phyloP scores from a whole-genome alignment of 2,329 filamentous ascomycete species.

The Chaetothyriales sp. region DNA sequence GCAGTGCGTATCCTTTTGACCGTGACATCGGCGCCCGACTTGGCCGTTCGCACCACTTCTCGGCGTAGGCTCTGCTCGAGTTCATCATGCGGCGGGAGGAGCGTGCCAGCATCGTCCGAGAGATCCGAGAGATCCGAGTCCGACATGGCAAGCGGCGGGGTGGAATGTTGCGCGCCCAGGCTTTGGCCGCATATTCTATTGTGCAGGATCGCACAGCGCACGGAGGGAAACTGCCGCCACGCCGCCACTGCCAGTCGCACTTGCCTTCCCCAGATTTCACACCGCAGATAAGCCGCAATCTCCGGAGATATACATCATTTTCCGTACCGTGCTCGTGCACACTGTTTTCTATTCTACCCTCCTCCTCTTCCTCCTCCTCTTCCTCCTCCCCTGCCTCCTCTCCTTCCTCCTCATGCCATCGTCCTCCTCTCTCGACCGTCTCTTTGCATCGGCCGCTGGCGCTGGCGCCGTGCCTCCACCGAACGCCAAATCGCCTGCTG shows the following conservation, averaged over 20 bases:
- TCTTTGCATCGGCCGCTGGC: background rate
- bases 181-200: background rate
- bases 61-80: slow-evolving; percentile 29
- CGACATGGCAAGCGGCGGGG: slow-evolving; percentile 14
- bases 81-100: slow-evolving; percentile 22
- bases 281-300: background rate
- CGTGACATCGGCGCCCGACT: slow-evolving; percentile 38
- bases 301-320: background rate
- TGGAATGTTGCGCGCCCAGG: background rate
- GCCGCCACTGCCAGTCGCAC: background rate
- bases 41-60: slow-evolving; percentile 23
- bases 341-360: background rate
- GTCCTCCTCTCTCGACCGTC: slow-evolving; percentile 1
- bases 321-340: too few relatives aligned
- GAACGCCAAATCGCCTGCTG: background rate
- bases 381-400: too few relatives aligned
- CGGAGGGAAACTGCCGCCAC: background rate
- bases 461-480: background rate
- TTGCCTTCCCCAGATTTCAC: background rate
- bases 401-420: background rate
- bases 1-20: slow-evolving; percentile 42
- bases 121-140: slow-evolving; percentile 23
- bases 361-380: background rate
- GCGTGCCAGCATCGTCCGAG: slow-evolving; percentile 15
- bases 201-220: background rate